Evolutionary conservation across 257 asterid genomes (phyloP), one percentile per base, ranked within the genome.

Genomic region (Primulina huaijiensis): DNA sequence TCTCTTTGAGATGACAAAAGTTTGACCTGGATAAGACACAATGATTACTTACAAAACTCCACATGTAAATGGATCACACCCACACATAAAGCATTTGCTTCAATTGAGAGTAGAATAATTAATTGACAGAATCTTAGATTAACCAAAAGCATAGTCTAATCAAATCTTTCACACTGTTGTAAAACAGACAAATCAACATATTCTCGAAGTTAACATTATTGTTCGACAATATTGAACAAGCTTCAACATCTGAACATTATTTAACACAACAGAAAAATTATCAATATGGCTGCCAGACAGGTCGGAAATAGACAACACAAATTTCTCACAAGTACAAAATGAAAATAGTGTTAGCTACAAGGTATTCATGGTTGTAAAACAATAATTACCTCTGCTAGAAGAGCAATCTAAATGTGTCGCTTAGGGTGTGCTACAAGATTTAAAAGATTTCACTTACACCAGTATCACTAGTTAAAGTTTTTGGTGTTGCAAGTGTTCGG

Each of bases 1-100:
- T 74, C 90, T 85, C 87, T 78, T 90, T 34, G 87, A 80, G 78
- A 76, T 61, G 64, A 85, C 70, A 82, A 86, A 92, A 61, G 92
- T 79, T 76, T 86, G 92, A 23, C 95, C 98, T 92, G 88, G 74
- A 82, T 75, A 76, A 66, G 67, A 57, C 72, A n/a, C 67, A 74
- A 65, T 78, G 69, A 75, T 50, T 75, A 70, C 74, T 63, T 59
- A 70, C 50, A 77, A 62, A 64, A 50, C 35, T 60, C 67, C 71
- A 62, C 56, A 70, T 50, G 70, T 63, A 73, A 27, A 64, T 38
- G 59, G 68, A 27, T 9, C 25, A 61, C 34, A 66, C 37, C 60
- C 67, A 65, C 70, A 72, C 12, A 72, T 35, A 34, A 69, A 64
- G 62, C 74, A 53, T 64, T 17, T 69, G 64, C 58, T 65, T 27